Percentiles rank a stretch among this genome's conserved stretches.
phyloP scores from a whole-genome alignment of 768 basidiomycete species.

The Hericium rajendrae region DNA sequence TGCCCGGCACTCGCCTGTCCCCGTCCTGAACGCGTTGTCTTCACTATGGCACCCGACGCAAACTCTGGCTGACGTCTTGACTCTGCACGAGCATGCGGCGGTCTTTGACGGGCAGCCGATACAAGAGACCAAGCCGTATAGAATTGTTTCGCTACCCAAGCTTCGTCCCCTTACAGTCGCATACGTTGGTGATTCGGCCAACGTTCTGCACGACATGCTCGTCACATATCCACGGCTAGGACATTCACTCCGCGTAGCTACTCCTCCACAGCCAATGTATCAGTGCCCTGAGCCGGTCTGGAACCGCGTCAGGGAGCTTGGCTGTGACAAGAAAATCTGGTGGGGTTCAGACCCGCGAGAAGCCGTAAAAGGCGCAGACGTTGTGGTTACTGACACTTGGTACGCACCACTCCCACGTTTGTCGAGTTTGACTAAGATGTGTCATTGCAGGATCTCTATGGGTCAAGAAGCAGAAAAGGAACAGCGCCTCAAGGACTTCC shows the following conservation, averaged over 20 bases:
- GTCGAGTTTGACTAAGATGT: neutral
- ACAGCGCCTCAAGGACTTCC: constrained; percentile 76
- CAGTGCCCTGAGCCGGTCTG: constrained; percentile 67
- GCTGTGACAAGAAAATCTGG: constrained; percentile 60
- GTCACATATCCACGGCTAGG: constrained; percentile 90
- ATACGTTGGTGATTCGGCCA: constrained; percentile 91
- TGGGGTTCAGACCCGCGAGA: constrained; percentile 76
- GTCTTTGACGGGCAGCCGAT: constrained; percentile 30
- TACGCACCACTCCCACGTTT: constrained; percentile 23
- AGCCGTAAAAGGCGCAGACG: constrained; percentile 82
- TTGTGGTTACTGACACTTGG: constrained; percentile 99
- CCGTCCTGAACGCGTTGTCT: constrained; percentile 93
- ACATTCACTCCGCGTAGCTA: constrained; percentile 76
- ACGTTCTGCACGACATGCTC: constrained; percentile 95
- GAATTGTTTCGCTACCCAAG: constrained; percentile 29
- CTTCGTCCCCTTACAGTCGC: constrained; percentile 81
- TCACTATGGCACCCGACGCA: constrained; percentile 97
- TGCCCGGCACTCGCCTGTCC: constrained; percentile 82
- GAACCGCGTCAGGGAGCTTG: constrained; percentile 69
- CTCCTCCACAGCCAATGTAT: constrained; percentile 53
- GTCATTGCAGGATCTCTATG: constrained; percentile 82
- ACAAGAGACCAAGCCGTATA: neutral
- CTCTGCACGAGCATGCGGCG: constrained; percentile 68
- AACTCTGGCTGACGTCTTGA: constrained; percentile 85
- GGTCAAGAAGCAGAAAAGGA: constrained; percentile 93